Conservation (phyloP, 108 stramenopile genomes). For the Bacterosira constricta region DNA sequence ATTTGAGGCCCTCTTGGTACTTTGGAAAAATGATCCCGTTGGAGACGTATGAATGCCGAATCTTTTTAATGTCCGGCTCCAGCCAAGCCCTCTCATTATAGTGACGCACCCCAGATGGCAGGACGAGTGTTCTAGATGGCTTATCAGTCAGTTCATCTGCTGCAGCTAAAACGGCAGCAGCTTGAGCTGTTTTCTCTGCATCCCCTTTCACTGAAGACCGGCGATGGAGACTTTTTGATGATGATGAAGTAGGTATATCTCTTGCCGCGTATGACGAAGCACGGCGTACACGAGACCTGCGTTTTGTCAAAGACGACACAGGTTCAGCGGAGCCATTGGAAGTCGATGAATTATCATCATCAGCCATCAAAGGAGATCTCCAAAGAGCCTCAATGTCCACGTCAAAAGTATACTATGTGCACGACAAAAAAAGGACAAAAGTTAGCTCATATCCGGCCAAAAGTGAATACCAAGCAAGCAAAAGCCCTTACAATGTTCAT, state of each 20-base stretch:
- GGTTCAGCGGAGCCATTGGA: not conserved
- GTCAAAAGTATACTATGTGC: slow-evolving; percentile 69
- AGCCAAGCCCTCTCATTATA: slow-evolving; percentile 73
- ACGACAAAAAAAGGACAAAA: not conserved
- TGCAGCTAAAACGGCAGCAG: not conserved
- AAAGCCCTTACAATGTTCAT: slow-evolving; percentile 7
- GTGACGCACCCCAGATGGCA: slow-evolving; percentile 62
- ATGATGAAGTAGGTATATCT: not conserved
- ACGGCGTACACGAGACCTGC: not conserved
- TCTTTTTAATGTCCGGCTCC: slow-evolving; percentile 64
- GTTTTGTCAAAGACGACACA: not conserved
- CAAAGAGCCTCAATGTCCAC: slow-evolving; percentile 83
- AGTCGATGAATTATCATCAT: slow-evolving; percentile 17
- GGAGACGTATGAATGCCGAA: slow-evolving; percentile 63
- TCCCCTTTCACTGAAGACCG: not conserved
- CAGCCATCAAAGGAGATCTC: slow-evolving; percentile 24
- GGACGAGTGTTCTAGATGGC: slow-evolving; percentile 41
- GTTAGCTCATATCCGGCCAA: too few relatives aligned
- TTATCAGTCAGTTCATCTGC: slow-evolving; percentile 28
- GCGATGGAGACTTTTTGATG: not conserved
- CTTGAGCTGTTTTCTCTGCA: not conserved
- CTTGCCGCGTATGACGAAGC: too few relatives aligned
- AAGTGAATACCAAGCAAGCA: not conserved
- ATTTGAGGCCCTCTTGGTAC: slow-evolving; percentile 70
- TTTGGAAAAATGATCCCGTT: slow-evolving; percentile 69